These are phyloP conservation scores for Corniculantispora saksenae DNA, from an alignment of 2,329 filamentous ascomycete species.

Conservation along the genomic window DNA sequence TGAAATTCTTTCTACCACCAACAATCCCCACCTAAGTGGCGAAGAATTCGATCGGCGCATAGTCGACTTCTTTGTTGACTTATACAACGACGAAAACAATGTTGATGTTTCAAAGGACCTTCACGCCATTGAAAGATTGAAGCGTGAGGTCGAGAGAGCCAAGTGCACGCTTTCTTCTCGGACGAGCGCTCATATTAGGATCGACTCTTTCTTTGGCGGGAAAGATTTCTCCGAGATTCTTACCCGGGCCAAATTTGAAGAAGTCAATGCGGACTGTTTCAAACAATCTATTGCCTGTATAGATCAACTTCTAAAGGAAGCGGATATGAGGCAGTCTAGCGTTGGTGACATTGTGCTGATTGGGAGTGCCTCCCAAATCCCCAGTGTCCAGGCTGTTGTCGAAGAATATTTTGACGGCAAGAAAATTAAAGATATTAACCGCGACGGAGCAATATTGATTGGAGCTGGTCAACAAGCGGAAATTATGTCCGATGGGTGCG, in stretches of 20 bases:
- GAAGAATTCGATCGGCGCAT: conserved; percentile 98
- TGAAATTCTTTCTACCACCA: conserved; percentile 89
- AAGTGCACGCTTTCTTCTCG: conserved; percentile 96
- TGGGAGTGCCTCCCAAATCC: conserved; percentile 98
- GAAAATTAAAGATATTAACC: conserved; percentile 99
- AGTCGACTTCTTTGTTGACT: conserved; percentile 94
- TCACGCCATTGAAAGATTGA: conserved; percentile 99
- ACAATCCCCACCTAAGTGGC: conserved; percentile 97
- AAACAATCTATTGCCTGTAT: conserved; percentile 98
- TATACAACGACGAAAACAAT: conserved; percentile 96
- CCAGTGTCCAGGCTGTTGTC: conserved; percentile 91
- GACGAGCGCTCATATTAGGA: conserved; percentile 92
- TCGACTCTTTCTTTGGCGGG: conserved; percentile 95
- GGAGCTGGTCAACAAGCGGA: conserved; percentile 97
- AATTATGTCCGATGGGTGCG: conserved; percentile 86
- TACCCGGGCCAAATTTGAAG: conserved; percentile 98
- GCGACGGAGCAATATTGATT: conserved; percentile 97
- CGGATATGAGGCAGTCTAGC: conserved; percentile 94
- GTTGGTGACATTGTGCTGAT: conserved; percentile 97
- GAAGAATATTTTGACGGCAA: conserved; percentile 96
- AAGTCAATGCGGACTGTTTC: conserved; percentile 98
- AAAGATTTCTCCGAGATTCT: conserved; percentile 98
- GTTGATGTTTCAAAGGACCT: conserved; percentile 92
- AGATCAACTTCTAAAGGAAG: conserved; percentile 97
- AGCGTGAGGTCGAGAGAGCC: conserved; percentile 99